Conservation (phyloP, 768 basidiomycete genomes). For the Tylopilus vinaceipallidus region DNA sequence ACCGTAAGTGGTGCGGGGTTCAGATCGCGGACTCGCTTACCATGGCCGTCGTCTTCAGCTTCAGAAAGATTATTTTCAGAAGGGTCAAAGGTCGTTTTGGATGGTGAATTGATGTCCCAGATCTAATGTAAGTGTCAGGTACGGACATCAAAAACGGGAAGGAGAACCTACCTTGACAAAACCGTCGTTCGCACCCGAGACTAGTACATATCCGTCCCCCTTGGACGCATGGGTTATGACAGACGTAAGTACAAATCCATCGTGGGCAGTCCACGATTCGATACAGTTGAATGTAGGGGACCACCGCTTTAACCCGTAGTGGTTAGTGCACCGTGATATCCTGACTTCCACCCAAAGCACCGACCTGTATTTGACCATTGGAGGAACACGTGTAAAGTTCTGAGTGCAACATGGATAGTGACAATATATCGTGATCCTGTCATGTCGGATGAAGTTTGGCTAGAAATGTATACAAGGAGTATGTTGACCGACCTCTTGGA, state of each 20-base stretch:
- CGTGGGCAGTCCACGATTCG: slow-evolving; percentile 79
- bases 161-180: slow-evolving; percentile 65
- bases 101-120: slow-evolving; percentile 48
- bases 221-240: slow-evolving; percentile 45
- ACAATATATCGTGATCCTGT: slow-evolving; percentile 78
- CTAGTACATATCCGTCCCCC: slow-evolving; percentile 34
- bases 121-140: slow-evolving; percentile 35
- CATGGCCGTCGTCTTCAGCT: slow-evolving; percentile 22
- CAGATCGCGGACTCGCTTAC: slow-evolving; percentile 1
- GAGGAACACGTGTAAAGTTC: slow-evolving; percentile 67
- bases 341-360: not conserved
- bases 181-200: slow-evolving; percentile 86
- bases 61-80: slow-evolving; percentile 3
- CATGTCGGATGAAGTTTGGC: not conserved
- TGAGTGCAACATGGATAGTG: slow-evolving; percentile 67
- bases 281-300: slow-evolving; percentile 83
- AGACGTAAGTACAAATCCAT: slow-evolving; percentile 81
- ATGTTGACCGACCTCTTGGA: slow-evolving; percentile 60
- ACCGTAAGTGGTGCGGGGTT: slow-evolving; percentile 3
- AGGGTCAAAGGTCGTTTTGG: not conserved
- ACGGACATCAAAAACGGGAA: not conserved
- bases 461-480: not conserved
- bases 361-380: slow-evolving; percentile 68
- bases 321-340: not conserved
- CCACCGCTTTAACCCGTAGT: slow-evolving; percentile 53